Conservation (phyloP, 306 rosid species). For the Sophora flavescens region DNA sequence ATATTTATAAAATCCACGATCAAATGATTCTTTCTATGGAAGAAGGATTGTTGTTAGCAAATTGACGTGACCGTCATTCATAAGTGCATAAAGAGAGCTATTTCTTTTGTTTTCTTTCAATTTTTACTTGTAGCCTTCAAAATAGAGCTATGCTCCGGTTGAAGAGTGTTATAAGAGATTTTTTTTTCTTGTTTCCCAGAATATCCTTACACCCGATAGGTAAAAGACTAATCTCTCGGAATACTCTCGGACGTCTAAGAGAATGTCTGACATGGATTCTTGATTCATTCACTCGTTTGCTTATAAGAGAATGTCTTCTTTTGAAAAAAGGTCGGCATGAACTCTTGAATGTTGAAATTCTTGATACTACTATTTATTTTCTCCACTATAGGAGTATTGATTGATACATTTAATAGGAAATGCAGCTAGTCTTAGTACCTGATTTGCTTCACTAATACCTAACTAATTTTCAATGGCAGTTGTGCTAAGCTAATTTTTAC, state of each 20-base stretch:
- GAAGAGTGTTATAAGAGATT: too few relatives aligned
- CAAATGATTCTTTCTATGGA: background rate
- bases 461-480: background rate
- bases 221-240: too few relatives aligned
- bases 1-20: background rate
- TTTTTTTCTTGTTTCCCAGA: too few relatives aligned
- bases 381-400: conserved; percentile 16
- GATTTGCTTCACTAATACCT: conserved; percentile 22
- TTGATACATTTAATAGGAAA: conserved; percentile 22
- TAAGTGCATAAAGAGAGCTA: background rate
- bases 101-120: conserved; percentile 20
- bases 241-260: too few relatives aligned
- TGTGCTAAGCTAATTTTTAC: conserved; percentile 43
- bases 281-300: conserved; percentile 38
- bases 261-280: too few relatives aligned
- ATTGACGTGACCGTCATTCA: background rate
- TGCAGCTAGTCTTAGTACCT: background rate
- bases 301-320: conserved; percentile 26
- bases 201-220: too few relatives aligned
- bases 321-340: conserved; percentile 7
- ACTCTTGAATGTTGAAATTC: conserved; percentile 17
- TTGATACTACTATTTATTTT: conserved; percentile 23
- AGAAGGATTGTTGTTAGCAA: conserved; percentile 3
- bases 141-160: conserved; percentile 23
- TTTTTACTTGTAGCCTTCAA: conserved; percentile 38